These are phyloP conservation scores for Macroventuria anomochaeta DNA, from an alignment of 2,329 filamentous ascomycete genomes.

Conservation along the genomic window DNA sequence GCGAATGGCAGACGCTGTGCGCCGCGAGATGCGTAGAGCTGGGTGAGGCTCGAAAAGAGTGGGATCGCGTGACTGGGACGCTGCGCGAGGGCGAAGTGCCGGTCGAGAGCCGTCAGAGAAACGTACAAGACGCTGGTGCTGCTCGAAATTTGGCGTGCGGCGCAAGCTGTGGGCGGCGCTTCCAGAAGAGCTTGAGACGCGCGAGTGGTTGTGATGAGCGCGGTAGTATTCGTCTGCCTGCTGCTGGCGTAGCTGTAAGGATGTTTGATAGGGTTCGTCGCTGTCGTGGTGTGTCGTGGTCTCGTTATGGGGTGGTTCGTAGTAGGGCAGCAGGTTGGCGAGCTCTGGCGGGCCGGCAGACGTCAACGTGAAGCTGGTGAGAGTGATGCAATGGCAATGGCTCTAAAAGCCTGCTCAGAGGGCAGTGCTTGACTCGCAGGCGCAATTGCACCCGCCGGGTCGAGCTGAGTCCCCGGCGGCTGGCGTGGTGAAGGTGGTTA, in stretches of 20 bases:
- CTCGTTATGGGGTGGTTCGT: conserved; percentile 43
- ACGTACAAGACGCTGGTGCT: conserved; percentile 45
- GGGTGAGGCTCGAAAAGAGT: conserved; percentile 54
- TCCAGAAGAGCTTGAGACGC: conserved; percentile 60
- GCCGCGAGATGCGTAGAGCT: conserved; percentile 75
- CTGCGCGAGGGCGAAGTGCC: conserved; percentile 40
- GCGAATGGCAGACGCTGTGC: conserved; percentile 87
- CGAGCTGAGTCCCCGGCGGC: conserved; percentile 24
- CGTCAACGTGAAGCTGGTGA: conserved; percentile 34
- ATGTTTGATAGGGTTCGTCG: conserved; percentile 46
- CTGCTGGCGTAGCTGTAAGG: conserved; percentile 53
- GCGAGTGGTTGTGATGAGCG: conserved; percentile 49
- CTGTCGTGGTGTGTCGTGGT: conserved; percentile 46
- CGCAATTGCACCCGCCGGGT: conserved; percentile 32
- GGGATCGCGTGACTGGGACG: conserved; percentile 15
- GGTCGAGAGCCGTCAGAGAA: conserved; percentile 40
- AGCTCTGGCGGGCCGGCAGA: conserved; percentile 33
- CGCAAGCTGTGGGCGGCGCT: conserved; percentile 59
- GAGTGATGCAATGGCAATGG: conserved; percentile 1
- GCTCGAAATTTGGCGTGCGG: conserved; percentile 57
- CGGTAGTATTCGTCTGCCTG: conserved; percentile 46
- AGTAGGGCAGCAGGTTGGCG: conserved; percentile 39
- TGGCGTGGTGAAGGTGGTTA: conserved; percentile 13
- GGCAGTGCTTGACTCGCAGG: conserved; percentile 26
- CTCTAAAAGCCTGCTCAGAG: conserved; percentile 9